Evolutionary conservation across 768 basidiomycete species (phyloP).

Genomic region (Mycena sanguinolenta): DNA sequence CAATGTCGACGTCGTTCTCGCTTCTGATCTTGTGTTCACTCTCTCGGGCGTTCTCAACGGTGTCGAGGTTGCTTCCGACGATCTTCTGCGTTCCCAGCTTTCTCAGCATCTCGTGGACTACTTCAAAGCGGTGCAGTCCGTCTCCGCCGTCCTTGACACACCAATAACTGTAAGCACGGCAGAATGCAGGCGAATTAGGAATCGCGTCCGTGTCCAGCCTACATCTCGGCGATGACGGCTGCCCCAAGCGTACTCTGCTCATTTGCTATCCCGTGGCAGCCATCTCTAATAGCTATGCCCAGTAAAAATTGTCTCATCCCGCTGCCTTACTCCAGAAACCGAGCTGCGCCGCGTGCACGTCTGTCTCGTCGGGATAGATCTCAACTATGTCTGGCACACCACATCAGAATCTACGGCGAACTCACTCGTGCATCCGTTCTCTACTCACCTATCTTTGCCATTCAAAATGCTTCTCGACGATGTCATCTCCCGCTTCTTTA

Average conservation of each 20-base stretch:
- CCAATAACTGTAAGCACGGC: slow-evolving; percentile 8
- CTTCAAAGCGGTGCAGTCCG: slow-evolving; percentile 58
- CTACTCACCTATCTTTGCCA: slow-evolving; percentile 67
- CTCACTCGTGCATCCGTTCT: slow-evolving; percentile 63
- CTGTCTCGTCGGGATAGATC: slow-evolving; percentile 52
- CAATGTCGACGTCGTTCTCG: slow-evolving; percentile 62
- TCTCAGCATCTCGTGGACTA: slow-evolving; percentile 63
- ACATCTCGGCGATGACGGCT: slow-evolving; percentile 60
- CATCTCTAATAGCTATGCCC: slow-evolving; percentile 25
- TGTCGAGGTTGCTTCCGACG: slow-evolving; percentile 50
- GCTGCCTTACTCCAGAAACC: slow-evolving; percentile 33
- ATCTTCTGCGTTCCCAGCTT: slow-evolving; percentile 64
- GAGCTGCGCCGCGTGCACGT: slow-evolving; percentile 51
- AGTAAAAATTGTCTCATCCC: slow-evolving; percentile 43
- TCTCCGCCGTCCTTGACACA: slow-evolving; percentile 3
- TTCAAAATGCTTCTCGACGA: slow-evolving; percentile 65
- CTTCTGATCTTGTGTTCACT: slow-evolving; percentile 64
- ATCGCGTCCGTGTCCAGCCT: slow-evolving; percentile 69
- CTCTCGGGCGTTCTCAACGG: slow-evolving; percentile 69
- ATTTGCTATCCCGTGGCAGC: slow-evolving; percentile 17
- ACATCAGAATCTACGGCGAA: slow-evolving; percentile 26
- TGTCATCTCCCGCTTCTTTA: slow-evolving; percentile 66
- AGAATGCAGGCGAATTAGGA: slow-evolving; percentile 75
- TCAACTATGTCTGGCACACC: slow-evolving; percentile 53
- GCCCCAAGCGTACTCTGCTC: slow-evolving; percentile 53